phyloP scores from a whole-genome alignment of 192 early-diverging fungal species.

The Backusella tuberculispora region DNA sequence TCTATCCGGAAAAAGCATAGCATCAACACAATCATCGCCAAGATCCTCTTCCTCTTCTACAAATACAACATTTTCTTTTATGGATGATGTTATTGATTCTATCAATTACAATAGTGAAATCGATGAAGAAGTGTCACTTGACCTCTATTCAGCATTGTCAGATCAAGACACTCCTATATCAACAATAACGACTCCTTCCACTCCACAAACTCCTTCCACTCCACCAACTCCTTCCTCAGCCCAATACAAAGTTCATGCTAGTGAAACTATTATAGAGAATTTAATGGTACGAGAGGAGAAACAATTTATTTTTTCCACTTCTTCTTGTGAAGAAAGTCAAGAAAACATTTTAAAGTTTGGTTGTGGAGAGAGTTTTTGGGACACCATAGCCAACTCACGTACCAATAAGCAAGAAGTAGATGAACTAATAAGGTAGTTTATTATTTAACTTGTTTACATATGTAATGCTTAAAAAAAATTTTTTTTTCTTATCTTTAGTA shows the following conservation, averaged over 20 bases:
- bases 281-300: background rate
- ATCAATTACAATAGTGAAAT: background rate
- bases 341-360: constrained; percentile 16
- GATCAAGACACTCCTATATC: background rate
- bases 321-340: background rate
- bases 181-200: background rate
- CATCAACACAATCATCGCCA: background rate
- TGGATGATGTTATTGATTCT: constrained; percentile 18
- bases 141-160: background rate
- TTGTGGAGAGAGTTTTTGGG: constrained; percentile 36
- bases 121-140: background rate
- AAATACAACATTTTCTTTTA: background rate
- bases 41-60: background rate
- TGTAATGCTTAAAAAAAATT: background rate
- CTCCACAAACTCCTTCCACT: background rate
- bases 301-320: background rate
- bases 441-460: background rate
- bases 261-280: background rate
- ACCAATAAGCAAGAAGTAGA: constrained; percentile 25
- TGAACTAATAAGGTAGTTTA: constrained; percentile 27
- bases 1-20: background rate
- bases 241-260: background rate
- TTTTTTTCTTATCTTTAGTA: constrained; percentile 21
- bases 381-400: constrained; percentile 22
- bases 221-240: background rate